These are phyloP conservation scores for Teratosphaeria destructans DNA, from an alignment of 2,329 filamentous ascomycete species.

Conservation along the genomic window DNA sequence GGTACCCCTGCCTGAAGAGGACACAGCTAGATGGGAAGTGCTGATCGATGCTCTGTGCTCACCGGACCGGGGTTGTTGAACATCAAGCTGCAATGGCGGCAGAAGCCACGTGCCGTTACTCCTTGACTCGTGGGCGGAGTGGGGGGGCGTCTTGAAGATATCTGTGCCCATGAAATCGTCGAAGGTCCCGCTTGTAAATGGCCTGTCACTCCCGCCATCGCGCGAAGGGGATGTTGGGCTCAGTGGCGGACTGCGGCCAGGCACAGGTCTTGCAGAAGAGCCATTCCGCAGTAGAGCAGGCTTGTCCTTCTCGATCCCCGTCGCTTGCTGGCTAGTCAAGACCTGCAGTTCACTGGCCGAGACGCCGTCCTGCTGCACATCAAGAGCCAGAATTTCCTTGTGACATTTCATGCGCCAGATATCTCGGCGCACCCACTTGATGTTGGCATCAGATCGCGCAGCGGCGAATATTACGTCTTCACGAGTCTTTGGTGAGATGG, in stretches of 20 bases:
- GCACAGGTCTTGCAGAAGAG: slow-evolving; percentile 7
- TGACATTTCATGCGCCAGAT: slow-evolving; percentile 90
- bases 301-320: slow-evolving; percentile 14
- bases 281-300: slow-evolving; percentile 13
- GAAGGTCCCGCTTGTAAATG: slow-evolving; percentile 16
- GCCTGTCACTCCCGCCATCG: slow-evolving; percentile 7
- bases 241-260: slow-evolving; percentile 12
- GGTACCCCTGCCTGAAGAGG: slow-evolving; percentile 13
- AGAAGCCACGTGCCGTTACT: slow-evolving; percentile 19
- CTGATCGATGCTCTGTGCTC: slow-evolving; percentile 27
- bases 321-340: slow-evolving; percentile 5
- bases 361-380: slow-evolving; percentile 67
- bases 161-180: slow-evolving; percentile 30
- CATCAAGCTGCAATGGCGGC: slow-evolving; percentile 25
- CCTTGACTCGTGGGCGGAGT: slow-evolving; percentile 22
- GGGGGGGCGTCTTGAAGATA: slow-evolving; percentile 36
- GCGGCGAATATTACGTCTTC: slow-evolving; percentile 80
- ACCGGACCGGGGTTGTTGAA: slow-evolving; percentile 7
- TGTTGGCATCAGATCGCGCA: slow-evolving; percentile 69
- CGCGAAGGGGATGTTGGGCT: slow-evolving; percentile 14
- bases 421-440: slow-evolving; percentile 90
- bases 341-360: slow-evolving; percentile 12
- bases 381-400: slow-evolving; percentile 73
- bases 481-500: slow-evolving; percentile 80
- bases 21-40: slow-evolving; percentile 16